Evolutionary conservation across 1,284 basidiomycete genomes (phyloP), one percentile per base, ranked within the genome.

Genomic region (Sanghuangporus baumii): DNA sequence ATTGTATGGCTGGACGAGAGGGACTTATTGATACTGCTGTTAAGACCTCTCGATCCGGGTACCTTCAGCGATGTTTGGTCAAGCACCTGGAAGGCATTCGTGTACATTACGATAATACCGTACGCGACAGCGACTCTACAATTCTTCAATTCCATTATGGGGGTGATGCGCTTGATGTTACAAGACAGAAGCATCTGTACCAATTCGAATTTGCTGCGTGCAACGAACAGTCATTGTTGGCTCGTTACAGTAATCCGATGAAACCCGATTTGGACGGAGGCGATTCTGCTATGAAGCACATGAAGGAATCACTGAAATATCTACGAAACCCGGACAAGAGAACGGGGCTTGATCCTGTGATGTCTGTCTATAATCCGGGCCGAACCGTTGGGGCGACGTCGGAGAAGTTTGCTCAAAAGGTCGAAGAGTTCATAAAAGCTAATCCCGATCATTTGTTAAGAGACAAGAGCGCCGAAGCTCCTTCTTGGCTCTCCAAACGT

Each of bases 1-100:
- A 99, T 78, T 98, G 97, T 75, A 99, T 99, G 97, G 96, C 97
- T 64, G 97, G 97, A 60, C 88, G 97, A 70, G 97, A 99, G 79
- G 97, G 97, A 74, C 84, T 99, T 38, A 99, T 99, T 71, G 97
- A 99, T 74, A 99, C 97, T 9, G 97, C 97, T 56, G 97, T 99
- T 76, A 99, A 99, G 79, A 99, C 97, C 5, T 94, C 93, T 67
- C 93, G 97, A 67, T 99, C 97, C 9, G 97, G 97, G 23, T 99
- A 99, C 75, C 84, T 99, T 52, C 97, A 99, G 74, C 87, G 97
- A 63, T 99, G 97, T 79, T 80, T 99, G 68, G 97, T 99, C 82
- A 99, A 99, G 77, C 97, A 99, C 76, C 81, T 99, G 63, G 97
- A 99, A 74, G 96, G 96, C 61, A 86, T 98, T 62, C 89, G 91